Evolutionary conservation across 345 rosid species (phyloP), one percentile per base, ranked within the genome.

Genomic region (Aurinia saxatilis): DNA sequence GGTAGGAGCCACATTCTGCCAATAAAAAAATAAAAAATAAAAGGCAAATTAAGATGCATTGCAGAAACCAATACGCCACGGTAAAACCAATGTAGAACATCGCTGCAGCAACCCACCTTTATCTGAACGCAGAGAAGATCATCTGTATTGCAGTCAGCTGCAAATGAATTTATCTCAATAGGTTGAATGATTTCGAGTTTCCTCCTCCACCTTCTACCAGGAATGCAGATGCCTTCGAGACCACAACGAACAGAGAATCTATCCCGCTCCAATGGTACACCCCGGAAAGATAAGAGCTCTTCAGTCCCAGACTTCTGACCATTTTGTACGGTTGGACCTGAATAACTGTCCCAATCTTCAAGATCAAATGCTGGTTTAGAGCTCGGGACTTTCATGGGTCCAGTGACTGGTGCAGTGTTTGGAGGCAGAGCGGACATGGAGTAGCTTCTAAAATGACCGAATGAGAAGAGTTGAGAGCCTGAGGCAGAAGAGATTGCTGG

Each of bases 381-480:
- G 78, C 92, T 86, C 63, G 78, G 95, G 54, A 79, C 65, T 73
- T 84, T 83, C 45, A 73, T 46, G 63, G 88, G 77, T 63, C 77
- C 79, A 69, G 81, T 7, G 36, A 88, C 75, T 64, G 87, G 78
- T 64, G 73, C 46, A 71, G 75, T 68, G 79, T 55, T 84, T 72
- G 90, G 99, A 60, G 99, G 97, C 42, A 90, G 79, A 44, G 99
- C 72, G 40, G 99, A 95, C 99, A 95, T 90, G 52, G 97, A 95
- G 74, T 95, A 90, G 76, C 93, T 95, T 81, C 97, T 83, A 71
- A 90, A 79, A 79, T 95, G 81, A 63, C 87, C 80, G 57, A 83
- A 83, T 53, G 99, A 87, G 39, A 90, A 83, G 72, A 95, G 84
- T 59, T 86, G 97, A 67, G 97, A 84, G 60, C 96, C 75, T 67